Evolutionary conservation across 2,329 filamentous ascomycete species (phyloP).

Genomic region (Paecilomyces variotii): DNA sequence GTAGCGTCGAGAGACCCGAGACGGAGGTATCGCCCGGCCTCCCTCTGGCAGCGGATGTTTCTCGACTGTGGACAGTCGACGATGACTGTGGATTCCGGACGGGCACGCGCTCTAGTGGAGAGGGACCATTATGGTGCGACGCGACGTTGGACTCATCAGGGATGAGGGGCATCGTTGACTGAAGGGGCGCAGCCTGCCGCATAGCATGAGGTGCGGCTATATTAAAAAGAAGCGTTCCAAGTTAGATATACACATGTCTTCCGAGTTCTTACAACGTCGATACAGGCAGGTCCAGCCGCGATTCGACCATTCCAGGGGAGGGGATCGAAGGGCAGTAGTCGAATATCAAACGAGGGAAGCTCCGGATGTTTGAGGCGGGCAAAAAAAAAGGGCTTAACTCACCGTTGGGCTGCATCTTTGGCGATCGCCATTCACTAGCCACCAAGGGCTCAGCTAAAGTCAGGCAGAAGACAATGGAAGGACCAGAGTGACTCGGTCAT

Average conservation of each 20-base stretch:
- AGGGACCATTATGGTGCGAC: slow-evolving; percentile 31
- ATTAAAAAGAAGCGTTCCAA: not conserved
- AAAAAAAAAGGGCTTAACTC: slow-evolving; percentile 2
- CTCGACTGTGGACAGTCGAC: slow-evolving; percentile 34
- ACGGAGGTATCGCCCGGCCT: slow-evolving; percentile 29
- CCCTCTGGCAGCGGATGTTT: slow-evolving; percentile 37
- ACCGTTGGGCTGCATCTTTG: slow-evolving; percentile 9
- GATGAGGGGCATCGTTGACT: slow-evolving; percentile 33
- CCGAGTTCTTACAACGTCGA: not conserved
- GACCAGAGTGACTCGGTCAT: not conserved
- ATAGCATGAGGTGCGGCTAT: slow-evolving; percentile 31
- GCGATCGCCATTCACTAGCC: slow-evolving; percentile 1
- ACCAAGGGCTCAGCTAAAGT: not conserved
- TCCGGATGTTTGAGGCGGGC: not conserved
- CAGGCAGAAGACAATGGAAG: not conserved
- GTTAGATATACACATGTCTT: not conserved
- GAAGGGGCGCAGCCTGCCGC: slow-evolving; percentile 30
- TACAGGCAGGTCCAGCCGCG: not conserved
- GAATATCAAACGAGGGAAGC: not conserved
- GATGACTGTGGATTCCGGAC: slow-evolving; percentile 30
- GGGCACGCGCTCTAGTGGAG: slow-evolving; percentile 29
- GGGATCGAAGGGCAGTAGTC: not conserved
- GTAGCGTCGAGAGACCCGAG: slow-evolving; percentile 26
- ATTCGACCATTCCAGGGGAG: not conserved
- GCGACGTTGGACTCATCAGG: slow-evolving; percentile 29